Percentiles rank a stretch among this genome's conserved stretches.
These are phyloP conservation scores for Fusarium luffae DNA, from an alignment of 2,329 filamentous ascomycete species.

Conservation along the genomic window DNA sequence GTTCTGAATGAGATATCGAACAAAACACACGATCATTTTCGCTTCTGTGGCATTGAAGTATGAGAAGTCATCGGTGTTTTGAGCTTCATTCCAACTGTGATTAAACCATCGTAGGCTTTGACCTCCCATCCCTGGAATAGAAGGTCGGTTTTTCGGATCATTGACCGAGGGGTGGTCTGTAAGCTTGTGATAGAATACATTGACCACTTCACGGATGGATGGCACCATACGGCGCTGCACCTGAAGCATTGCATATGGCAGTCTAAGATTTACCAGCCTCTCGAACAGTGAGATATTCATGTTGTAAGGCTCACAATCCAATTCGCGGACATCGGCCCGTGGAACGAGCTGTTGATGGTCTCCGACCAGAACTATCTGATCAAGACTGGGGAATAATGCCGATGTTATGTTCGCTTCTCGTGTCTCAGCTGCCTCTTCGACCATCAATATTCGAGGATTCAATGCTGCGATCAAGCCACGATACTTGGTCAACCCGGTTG, in stretches of 20 bases:
- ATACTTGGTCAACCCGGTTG: constrained; percentile 85
- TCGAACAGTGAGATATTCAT: constrained; percentile 84
- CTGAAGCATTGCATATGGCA: constrained; percentile 72
- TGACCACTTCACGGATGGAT: constrained; percentile 56
- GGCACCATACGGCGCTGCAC: constrained; percentile 73
- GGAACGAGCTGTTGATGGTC: constrained; percentile 85
- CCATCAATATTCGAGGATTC: constrained; percentile 74
- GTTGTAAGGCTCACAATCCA: constrained; percentile 70
- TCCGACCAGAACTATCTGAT: constrained; percentile 71
- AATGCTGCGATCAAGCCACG: constrained; percentile 74
- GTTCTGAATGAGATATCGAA: constrained; percentile 77
- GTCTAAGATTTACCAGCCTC: constrained; percentile 72
- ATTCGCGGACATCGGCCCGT: constrained; percentile 69
- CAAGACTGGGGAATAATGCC: constrained; percentile 61
- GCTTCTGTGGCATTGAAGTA: constrained; percentile 78
- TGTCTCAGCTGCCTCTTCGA: constrained; percentile 85
- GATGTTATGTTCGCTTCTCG: constrained; percentile 70
- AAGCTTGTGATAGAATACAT: constrained; percentile 59
- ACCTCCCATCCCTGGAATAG: constrained; percentile 59
- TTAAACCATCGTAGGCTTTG: constrained; percentile 57
- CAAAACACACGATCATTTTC: constrained; percentile 78
- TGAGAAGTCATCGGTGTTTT: constrained; percentile 69
- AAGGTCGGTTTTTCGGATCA: constrained; percentile 48
- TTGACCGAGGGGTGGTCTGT: constrained; percentile 58
- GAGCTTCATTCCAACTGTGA: constrained; percentile 70